phyloP scores from a whole-genome alignment of 768 basidiomycete species.

The Steccherinum ochraceum region DNA sequence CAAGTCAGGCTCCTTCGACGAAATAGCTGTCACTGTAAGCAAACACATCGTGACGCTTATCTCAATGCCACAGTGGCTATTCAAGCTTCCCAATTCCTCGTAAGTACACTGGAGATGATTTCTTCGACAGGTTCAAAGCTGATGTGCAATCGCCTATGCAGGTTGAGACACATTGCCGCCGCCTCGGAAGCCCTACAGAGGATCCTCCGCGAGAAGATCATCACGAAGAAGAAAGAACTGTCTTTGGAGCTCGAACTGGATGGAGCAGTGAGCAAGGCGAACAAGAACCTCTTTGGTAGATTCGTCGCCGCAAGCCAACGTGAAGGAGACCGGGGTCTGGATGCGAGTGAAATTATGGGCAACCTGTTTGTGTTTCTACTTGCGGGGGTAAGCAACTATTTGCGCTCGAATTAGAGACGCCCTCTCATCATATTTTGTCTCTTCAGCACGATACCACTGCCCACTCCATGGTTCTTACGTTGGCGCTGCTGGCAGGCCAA shows the following conservation, averaged over 20 bases:
- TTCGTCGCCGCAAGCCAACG: conserved; percentile 10
- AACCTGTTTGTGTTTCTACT: conserved; percentile 19
- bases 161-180: conserved; percentile 1
- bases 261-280: not conserved
- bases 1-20: not conserved
- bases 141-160: not conserved
- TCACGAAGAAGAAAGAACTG: conserved; percentile 3
- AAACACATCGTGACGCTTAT: not conserved
- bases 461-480: conserved; percentile 15
- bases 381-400: conserved; percentile 11
- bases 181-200: conserved; percentile 8
- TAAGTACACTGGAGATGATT: too few relatives aligned
- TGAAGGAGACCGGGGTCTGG: conserved; percentile 9
- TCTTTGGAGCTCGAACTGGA: not conserved
- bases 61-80: conserved; percentile 2
- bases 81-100: conserved; percentile 1
- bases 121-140: not conserved
- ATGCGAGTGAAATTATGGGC: conserved; percentile 12
- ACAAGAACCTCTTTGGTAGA: conserved; percentile 11
- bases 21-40: conserved; percentile 3
- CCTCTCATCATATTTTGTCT: not conserved
- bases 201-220: conserved; percentile 14
- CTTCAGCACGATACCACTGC: conserved; percentile 18
- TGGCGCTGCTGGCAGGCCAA: conserved; percentile 20
- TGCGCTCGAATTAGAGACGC: not conserved